Base-by-base conservation (phyloP, 2,329 filamentous ascomycete species). In the Ophiobolus disseminans region DNA sequence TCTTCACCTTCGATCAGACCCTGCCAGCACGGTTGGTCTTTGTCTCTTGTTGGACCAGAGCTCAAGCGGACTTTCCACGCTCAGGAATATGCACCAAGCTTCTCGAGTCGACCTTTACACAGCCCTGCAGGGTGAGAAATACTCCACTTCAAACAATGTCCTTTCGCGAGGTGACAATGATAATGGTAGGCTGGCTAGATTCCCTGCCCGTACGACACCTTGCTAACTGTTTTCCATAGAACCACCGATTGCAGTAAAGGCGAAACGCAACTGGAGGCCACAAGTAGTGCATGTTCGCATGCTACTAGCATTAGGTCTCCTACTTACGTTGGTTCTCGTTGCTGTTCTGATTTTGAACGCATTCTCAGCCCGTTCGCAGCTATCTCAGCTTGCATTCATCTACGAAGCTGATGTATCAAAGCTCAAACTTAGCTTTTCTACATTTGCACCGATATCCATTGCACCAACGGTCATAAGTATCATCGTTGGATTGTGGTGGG, bases 381-480 rank as follows among this genome's bases (percentile, higher is more conserved):
- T 62, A 5, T 61, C 56, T n/a, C 55, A 60, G 32, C 16, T 43
- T 20, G 59, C 52, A 3, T 62, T 64, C 22, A 41, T 53, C 1
- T 62, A 60, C 32, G 38, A 62, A 44, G 42, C 54, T 3, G 46
- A 59, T 26, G 25, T 62, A 5, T 55, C 57, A 10, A 45, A 40
- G 3, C 44, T 58, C 5, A 44, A 41, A 2, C 28, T 55, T 4
- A 53, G 52, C 26, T 50, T 62, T 11, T 47, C 52, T 1, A 51
- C 48, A 0, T 59, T 62, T 22, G 58, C 59, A 11, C 61, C 61
- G 7, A 58, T 60, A 7, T 62, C 61, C 0, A 59, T 64, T 13
- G 57, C 40, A 14, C 61, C 61, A 2, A 58, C 62, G 3, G n/a
- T 59, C n/a, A 23, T 59, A 5, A 53, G 51, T 45, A 54, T 63